A percentile compares a stretch with the other conserved stretches of the same genome.
phyloP scores from a whole-genome alignment of 2,329 filamentous ascomycete genomes.

The Calcarisporium arbuscula region DNA sequence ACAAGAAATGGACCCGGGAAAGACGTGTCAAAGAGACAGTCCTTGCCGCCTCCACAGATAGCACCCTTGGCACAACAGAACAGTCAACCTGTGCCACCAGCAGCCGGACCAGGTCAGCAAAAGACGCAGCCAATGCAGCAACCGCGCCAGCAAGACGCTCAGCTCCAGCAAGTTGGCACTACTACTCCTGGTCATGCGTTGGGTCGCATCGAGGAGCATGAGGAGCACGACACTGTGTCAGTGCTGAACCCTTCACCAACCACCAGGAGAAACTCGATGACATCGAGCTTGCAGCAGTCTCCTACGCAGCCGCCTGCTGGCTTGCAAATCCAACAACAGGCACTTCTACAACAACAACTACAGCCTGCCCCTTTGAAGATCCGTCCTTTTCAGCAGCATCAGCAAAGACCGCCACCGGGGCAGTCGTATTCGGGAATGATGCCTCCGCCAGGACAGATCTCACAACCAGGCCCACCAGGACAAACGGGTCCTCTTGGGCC shows the following conservation, averaged over 20 bases:
- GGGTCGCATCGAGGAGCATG: slow-evolving; percentile 12
- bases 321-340: not conserved
- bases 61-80: slow-evolving; percentile 1
- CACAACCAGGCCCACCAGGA: not conserved
- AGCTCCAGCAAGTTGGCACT: not conserved
- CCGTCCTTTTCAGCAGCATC: not conserved
- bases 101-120: too few relatives aligned
- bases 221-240: slow-evolving; percentile 6
- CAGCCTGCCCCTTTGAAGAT: not conserved
- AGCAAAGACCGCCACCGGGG: not conserved
- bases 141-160: not conserved
- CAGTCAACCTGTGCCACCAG: too few relatives aligned
- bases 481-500: not conserved
- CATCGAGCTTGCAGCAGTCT: slow-evolving; percentile 4
- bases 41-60: slow-evolving; percentile 3
- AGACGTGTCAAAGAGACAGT: slow-evolving; percentile 5
- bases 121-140: not conserved
- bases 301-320: not conserved
- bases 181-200: slow-evolving; percentile 7
- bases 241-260: not conserved
- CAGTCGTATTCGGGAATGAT: too few relatives aligned
- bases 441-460: slow-evolving; percentile 1
- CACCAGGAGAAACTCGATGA: slow-evolving; percentile 1
- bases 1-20: not conserved
- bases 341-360: not conserved